Evolutionary conservation across 257 asterid species (phyloP).

Genomic region (Marsdenia floribunda): DNA sequence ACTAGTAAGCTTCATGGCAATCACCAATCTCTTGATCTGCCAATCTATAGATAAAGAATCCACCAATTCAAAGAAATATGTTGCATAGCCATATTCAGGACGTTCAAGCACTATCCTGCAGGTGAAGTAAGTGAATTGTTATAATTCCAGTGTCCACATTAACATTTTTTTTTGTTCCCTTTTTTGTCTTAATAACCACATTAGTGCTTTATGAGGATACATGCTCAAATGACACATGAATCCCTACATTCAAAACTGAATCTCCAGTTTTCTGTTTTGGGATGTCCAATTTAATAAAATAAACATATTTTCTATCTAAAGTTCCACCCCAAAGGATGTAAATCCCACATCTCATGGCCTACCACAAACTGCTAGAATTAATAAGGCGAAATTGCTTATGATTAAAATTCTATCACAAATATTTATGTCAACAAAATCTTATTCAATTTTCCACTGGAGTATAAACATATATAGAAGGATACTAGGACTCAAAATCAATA

Average conservation of each 20-base stretch:
- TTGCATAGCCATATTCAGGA: conserved; percentile 95
- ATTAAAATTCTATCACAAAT: background rate
- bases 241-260: background rate
- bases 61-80: conserved; percentile 79
- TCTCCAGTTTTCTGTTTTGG: background rate
- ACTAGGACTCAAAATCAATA: conserved; percentile 6
- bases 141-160: background rate
- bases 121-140: conserved; percentile 13
- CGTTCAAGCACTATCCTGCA: conserved; percentile 97
- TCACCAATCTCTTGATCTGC: conserved; percentile 82
- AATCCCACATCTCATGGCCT: background rate
- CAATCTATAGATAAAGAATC: conserved; percentile 55
- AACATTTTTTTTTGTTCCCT: too few species aligned
- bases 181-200: background rate
- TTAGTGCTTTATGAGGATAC: conserved; percentile 6
- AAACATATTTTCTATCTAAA: background rate
- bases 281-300: background rate
- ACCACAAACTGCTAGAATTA: background rate
- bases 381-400: background rate
- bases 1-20: conserved; percentile 76
- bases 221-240: background rate
- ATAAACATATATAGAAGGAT: conserved; percentile 4
- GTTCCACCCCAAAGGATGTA: background rate
- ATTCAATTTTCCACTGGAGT: background rate
- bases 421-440: background rate